Evolutionary conservation across 495 filamentous ascomycete species (phyloP).

Genomic region (Cercophora sp.): DNA sequence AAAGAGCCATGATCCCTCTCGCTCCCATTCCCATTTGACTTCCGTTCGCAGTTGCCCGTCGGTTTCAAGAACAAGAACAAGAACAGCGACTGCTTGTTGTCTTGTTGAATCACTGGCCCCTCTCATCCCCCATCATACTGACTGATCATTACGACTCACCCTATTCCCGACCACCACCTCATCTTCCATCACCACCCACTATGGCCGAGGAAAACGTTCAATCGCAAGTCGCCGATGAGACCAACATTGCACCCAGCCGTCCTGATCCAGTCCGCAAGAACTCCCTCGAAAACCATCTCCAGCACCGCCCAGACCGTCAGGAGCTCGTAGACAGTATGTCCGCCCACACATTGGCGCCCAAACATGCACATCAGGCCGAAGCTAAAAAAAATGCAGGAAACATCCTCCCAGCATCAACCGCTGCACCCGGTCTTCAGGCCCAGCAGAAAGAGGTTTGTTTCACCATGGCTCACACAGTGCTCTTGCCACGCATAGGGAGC

Average conservation of each 20-base stretch:
- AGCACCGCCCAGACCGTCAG: conserved; percentile 70
- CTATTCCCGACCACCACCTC: not conserved
- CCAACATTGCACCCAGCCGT: conserved; percentile 61
- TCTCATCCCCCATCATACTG: not conserved
- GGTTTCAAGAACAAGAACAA: too few relatives aligned
- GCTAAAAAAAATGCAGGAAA: too few relatives aligned
- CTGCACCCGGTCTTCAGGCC: conserved; percentile 69
- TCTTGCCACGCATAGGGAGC: too few relatives aligned
- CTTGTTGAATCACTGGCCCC: not conserved
- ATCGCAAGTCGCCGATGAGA: conserved; percentile 38
- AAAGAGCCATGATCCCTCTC: conserved; percentile 1
- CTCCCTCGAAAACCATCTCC: conserved; percentile 83
- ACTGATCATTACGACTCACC: not conserved
- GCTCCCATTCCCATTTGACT: too few relatives aligned
- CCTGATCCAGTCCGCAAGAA: conserved; percentile 63
- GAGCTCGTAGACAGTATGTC: conserved; percentile 79
- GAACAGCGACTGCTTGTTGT: not conserved
- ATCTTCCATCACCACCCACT: conserved; percentile 10
- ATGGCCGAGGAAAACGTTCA: conserved; percentile 40
- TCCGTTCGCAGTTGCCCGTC: too few relatives aligned
- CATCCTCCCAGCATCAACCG: conserved; percentile 74
- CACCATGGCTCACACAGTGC: too few relatives aligned
- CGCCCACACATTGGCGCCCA: too few relatives aligned
- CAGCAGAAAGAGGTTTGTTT: conserved; percentile 64
- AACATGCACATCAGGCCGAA: too few relatives aligned